These are phyloP conservation scores for Mucor circinelloides DNA, from an alignment of 371 early-diverging fungal genomes.

Conservation along the genomic window DNA sequence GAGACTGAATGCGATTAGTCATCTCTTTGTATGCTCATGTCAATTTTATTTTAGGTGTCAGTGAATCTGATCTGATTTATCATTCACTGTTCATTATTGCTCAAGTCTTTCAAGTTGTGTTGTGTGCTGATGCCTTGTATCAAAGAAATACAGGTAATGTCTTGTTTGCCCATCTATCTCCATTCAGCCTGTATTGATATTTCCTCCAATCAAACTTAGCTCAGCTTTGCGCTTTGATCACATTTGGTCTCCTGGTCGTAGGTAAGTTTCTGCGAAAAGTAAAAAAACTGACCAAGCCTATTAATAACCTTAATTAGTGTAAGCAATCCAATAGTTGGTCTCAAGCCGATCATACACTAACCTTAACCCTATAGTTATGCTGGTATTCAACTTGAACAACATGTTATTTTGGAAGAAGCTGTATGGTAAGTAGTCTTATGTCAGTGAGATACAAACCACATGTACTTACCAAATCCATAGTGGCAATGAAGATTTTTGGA, in stretches of 20 bases:
- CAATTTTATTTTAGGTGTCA: slow-evolving; percentile 33
- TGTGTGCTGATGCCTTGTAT: slow-evolving; percentile 49
- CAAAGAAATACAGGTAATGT: slow-evolving; percentile 49
- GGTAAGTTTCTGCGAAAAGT: slow-evolving; percentile 20
- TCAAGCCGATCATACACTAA: too few species aligned
- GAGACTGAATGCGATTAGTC: not conserved
- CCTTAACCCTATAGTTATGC: slow-evolving; percentile 35
- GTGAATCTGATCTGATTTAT: slow-evolving; percentile 57
- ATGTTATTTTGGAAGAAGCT: slow-evolving; percentile 49
- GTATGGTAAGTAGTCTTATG: slow-evolving; percentile 40
- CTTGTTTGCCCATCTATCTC: not conserved
- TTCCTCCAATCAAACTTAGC: slow-evolving; percentile 20
- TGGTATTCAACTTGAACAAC: slow-evolving; percentile 54
- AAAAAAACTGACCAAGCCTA: not conserved
- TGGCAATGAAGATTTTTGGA: slow-evolving; percentile 11
- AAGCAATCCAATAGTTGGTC: not conserved
- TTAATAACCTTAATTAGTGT: not conserved
- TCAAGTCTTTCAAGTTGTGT: slow-evolving; percentile 50
- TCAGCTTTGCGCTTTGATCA: slow-evolving; percentile 42
- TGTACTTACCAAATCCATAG: not conserved
- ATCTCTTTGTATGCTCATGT: not conserved
- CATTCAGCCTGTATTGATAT: not conserved
- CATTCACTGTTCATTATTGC: slow-evolving; percentile 51
- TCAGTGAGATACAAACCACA: not conserved
- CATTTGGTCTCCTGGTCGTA: slow-evolving; percentile 50